These are phyloP conservation scores for Geotrichum fermentans DNA, from an alignment of 1,139 yeast species.

Conservation along the genomic window DNA sequence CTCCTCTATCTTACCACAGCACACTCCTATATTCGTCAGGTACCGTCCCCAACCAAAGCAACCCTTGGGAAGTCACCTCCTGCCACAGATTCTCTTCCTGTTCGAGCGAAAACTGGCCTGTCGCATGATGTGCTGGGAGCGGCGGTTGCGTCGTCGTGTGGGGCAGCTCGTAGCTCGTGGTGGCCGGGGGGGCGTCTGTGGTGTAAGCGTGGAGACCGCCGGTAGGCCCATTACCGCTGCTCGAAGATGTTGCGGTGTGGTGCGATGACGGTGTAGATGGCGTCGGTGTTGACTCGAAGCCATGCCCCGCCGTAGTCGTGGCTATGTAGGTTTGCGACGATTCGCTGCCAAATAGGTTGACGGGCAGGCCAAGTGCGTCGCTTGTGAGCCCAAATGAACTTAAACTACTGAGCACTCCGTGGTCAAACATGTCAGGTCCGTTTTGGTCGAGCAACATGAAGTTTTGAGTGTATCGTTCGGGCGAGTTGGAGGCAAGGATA, in stretches of 20 bases:
- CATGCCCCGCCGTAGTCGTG: no score
- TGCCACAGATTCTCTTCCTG: constrained; percentile 27
- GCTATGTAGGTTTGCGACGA: no score
- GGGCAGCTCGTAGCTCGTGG: no score
- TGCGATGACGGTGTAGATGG: no score
- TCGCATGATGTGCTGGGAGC: neutral
- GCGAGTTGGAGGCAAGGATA: constrained; percentile 3
- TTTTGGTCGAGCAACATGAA: constrained; percentile 14
- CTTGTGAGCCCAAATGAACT: constrained; percentile 9
- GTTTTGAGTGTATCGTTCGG: constrained; percentile 13
- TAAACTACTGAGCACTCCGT: neutral
- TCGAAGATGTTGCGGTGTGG: no score
- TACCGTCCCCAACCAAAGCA: constrained; percentile 11
- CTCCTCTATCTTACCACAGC: neutral
- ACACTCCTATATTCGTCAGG: constrained; percentile 1
- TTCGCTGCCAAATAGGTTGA: constrained; percentile 8
- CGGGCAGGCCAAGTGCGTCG: constrained; percentile 12
- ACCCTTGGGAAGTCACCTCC: constrained; percentile 27
- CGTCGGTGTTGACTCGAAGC: no score
- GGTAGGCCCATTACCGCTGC: no score
- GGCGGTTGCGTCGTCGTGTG: neutral
- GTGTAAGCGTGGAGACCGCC: no score
- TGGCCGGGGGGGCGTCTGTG: no score
- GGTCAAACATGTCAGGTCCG: constrained; percentile 20
- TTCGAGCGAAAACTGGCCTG: constrained; percentile 14